These are phyloP conservation scores for Neurospora sp. DNA, from an alignment of 495 filamentous ascomycete species.

Conservation along the genomic window DNA sequence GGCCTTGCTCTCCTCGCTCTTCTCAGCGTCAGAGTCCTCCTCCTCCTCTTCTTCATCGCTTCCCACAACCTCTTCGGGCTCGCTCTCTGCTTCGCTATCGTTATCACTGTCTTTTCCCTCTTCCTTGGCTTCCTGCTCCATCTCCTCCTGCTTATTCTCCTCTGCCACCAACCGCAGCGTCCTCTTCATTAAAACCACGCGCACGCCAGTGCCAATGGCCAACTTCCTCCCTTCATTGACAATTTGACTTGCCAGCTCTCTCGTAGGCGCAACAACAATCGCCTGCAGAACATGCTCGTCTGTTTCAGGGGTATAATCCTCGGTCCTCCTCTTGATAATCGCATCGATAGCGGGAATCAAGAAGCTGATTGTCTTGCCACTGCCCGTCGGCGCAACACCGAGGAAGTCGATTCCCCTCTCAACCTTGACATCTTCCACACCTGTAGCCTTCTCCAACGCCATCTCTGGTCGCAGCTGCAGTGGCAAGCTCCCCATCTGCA, in stretches of 20 bases:
- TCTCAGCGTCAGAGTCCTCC: slow-evolving; percentile 22
- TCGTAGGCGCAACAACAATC: slow-evolving; percentile 79
- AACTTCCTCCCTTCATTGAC: slow-evolving; percentile 85
- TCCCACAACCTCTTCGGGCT: slow-evolving; percentile 23
- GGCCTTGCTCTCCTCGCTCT: slow-evolving; percentile 15
- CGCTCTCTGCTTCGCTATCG: slow-evolving; percentile 6
- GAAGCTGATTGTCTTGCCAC: slow-evolving; percentile 94
- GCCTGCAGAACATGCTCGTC: slow-evolving; percentile 48
- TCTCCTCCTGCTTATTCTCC: slow-evolving; percentile 26
- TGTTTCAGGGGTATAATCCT: slow-evolving; percentile 10
- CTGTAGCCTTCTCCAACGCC: slow-evolving; percentile 24
- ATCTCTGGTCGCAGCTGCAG: slow-evolving; percentile 50
- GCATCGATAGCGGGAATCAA: slow-evolving; percentile 75
- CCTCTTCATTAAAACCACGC: slow-evolving; percentile 74
- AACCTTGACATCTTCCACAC: slow-evolving; percentile 17
- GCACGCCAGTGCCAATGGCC: slow-evolving; percentile 64
- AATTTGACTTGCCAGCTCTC: slow-evolving; percentile 86
- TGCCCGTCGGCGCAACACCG: slow-evolving; percentile 86
- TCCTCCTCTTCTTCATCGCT: slow-evolving; percentile 22
- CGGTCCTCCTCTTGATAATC: slow-evolving; percentile 44
- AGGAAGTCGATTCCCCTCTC: slow-evolving; percentile 55
- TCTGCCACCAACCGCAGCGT: slow-evolving; percentile 58
- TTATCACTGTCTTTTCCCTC: slow-evolving; percentile 16
- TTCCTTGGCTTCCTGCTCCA: slow-evolving; percentile 33
- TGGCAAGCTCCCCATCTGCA: slow-evolving; percentile 80